Evolutionary conservation across 169 alveolate genomes (phyloP).

Genomic region (Cryptosporidium felis): DNA sequence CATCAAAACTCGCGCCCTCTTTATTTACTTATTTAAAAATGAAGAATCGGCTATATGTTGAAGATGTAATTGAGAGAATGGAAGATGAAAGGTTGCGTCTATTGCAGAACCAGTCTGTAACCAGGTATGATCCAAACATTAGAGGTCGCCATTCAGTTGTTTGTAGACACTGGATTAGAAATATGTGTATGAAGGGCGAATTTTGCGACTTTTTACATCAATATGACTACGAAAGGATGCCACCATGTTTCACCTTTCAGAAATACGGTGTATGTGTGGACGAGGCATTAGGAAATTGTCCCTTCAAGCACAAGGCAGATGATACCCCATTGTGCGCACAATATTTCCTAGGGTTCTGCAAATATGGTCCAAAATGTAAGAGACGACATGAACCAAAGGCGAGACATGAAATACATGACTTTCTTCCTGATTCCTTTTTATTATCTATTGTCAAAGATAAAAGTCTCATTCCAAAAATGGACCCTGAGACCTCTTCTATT

Average conservation of each 20-base stretch:
- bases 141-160: conserved; percentile 90
- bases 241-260: conserved; percentile 84
- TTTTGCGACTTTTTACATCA: conserved; percentile 91
- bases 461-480: conserved; percentile 47
- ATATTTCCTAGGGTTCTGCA: conserved; percentile 83
- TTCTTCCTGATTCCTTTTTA: conserved; percentile 74
- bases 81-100: conserved; percentile 52
- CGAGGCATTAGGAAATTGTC: conserved; percentile 78
- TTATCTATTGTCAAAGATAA: conserved; percentile 40
- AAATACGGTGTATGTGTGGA: conserved; percentile 87
- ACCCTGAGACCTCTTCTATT: conserved; percentile 40
- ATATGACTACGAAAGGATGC: conserved; percentile 86
- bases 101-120: conserved; percentile 33
- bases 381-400: conserved; percentile 75
- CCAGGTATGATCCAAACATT: conserved; percentile 61
- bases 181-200: conserved; percentile 92
- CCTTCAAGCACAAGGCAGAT: conserved; percentile 77
- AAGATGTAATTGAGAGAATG: conserved; percentile 26
- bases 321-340: conserved; percentile 73
- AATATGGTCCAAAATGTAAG: conserved; percentile 80
- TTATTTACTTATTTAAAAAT: not conserved
- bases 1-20: not conserved
- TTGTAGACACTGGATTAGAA: conserved; percentile 91
- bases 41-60: not conserved
- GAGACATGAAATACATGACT: conserved; percentile 66